Base-by-base conservation (phyloP, 2,329 filamentous ascomycete species). In the Fusarium sp. region DNA sequence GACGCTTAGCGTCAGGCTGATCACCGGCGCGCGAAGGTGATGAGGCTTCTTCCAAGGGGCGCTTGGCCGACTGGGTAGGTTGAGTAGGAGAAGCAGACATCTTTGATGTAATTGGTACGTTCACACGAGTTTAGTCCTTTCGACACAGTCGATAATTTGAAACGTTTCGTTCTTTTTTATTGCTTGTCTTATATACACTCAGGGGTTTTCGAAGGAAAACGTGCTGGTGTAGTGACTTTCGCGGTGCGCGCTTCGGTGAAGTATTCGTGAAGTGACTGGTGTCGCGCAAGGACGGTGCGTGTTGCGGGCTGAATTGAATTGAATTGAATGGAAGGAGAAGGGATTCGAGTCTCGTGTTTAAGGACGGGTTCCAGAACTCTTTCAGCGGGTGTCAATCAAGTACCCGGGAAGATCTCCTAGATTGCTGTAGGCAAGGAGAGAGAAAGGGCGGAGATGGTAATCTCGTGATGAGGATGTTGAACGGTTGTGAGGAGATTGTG, bases 1-100 rank as follows among this genome's bases (percentile, higher is more conserved):
- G 96, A 74, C 96, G 93, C 85, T 99, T 99, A 69, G 96, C 96
- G 75, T 99, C 96, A 57, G 97, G 96, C 80, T 98, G 94, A 77
- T 98, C 96, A 79, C 89, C 94, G 41, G 92, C 91, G 69, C 92
- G 92, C 32, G 94, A 97, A 37, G 96, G 96, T 12, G 96, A 99
- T 20, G 96, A 98, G 13, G 95, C 92, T 79, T 98, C 96, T 86
- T 99, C 96, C 72, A 99, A 90, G 67, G 96, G 96, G 78, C 96
- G 94, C 88, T 99, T 99, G 69, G 88, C 85, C 75, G 89, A 91
- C 78, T 93, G 89, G 63, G 90, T 91, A 53, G 89, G 88, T 67
- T 86, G 85, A 68, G 85, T 82, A 30, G 88, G 89, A 72, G 88
- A 94, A 70, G 91, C 87, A 83, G 92, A 94, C 92, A 94, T 94